These are phyloP conservation scores for Mucor irregularis DNA, from an alignment of 371 early-diverging fungal species.

Conservation along the genomic window DNA sequence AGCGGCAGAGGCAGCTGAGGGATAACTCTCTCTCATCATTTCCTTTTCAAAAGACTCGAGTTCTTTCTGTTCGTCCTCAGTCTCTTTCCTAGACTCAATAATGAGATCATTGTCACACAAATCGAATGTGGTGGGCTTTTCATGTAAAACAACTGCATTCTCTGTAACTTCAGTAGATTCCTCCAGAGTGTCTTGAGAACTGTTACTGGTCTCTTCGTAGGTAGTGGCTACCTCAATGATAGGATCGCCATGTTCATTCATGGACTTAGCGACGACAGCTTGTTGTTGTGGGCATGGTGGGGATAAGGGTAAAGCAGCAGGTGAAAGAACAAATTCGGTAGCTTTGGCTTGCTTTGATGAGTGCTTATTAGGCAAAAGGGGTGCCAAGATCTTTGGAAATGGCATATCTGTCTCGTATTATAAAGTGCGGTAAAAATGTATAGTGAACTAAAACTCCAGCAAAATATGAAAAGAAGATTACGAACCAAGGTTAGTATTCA, in stretches of 20 bases:
- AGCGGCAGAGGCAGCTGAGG: background rate
- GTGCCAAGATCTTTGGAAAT: constrained; percentile 10
- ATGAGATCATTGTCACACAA: background rate
- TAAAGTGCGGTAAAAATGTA: too few species aligned
- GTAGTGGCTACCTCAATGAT: background rate
- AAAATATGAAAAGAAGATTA: too few species aligned
- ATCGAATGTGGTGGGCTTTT: constrained; percentile 2
- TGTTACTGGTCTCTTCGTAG: background rate
- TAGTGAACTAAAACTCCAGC: too few species aligned
- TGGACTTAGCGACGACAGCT: too few species aligned
- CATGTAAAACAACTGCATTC: background rate
- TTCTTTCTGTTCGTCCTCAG: background rate
- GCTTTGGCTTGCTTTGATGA: background rate
- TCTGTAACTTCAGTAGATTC: background rate
- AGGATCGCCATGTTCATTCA: background rate
- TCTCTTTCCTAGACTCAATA: background rate
- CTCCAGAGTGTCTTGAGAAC: background rate
- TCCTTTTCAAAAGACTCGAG: background rate
- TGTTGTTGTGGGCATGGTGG: background rate
- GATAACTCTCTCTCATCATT: background rate
- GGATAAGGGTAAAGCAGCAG: constrained; percentile 1
- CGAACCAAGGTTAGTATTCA: too few species aligned
- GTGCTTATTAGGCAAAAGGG: constrained; percentile 3
- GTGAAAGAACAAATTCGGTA: constrained; percentile 1
- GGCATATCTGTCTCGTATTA: too few species aligned